These are phyloP conservation scores for Pythium scleroteichum DNA, from an alignment of 352 stramenopile genomes.

Conservation along the genomic window DNA sequence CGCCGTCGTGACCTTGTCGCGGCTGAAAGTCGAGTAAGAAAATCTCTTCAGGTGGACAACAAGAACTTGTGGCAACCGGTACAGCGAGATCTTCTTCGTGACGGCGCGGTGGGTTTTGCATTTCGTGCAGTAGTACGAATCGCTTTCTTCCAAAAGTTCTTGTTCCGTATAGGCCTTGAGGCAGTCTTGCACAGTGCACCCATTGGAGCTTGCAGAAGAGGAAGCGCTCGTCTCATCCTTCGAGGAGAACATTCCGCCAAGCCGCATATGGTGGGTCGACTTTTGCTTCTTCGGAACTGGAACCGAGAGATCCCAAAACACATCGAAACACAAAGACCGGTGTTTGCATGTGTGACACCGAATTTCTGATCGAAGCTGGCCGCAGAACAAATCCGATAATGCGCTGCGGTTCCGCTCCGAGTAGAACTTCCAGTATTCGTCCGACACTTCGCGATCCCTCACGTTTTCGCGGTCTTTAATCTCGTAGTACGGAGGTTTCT, in stretches of 20 bases:
- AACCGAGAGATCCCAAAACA: constrained; percentile 84
- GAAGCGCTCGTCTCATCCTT: constrained; percentile 1
- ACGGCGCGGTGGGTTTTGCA: constrained; percentile 73
- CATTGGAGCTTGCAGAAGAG: constrained; percentile 8
- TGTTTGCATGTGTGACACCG: constrained; percentile 70
- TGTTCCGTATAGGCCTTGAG: constrained; percentile 72
- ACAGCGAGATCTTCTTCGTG: constrained; percentile 77
- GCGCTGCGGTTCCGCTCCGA: constrained; percentile 60
- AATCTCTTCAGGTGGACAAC: constrained; percentile 92
- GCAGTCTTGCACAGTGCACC: constrained; percentile 64
- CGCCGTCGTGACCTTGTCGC: constrained; percentile 72
- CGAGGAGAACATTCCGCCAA: constrained; percentile 17
- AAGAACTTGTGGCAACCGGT: constrained; percentile 78
- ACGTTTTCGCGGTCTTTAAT: constrained; percentile 58
- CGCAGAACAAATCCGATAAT: constrained; percentile 82
- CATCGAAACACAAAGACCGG: constrained; percentile 78
- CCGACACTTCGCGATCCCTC: constrained; percentile 61
- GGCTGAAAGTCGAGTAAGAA: constrained; percentile 71
- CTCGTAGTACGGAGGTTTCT: constrained; percentile 74
- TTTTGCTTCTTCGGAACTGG: constrained; percentile 72
- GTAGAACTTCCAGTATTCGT: constrained; percentile 90
- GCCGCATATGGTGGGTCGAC: constrained; percentile 21
- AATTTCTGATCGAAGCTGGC: constrained; percentile 78
- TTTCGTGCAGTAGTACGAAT: constrained; percentile 73
- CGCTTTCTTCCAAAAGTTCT: constrained; percentile 59